Base-by-base conservation (phyloP, 257 asterid genomes). In the Lycium ferocissimum region DNA sequence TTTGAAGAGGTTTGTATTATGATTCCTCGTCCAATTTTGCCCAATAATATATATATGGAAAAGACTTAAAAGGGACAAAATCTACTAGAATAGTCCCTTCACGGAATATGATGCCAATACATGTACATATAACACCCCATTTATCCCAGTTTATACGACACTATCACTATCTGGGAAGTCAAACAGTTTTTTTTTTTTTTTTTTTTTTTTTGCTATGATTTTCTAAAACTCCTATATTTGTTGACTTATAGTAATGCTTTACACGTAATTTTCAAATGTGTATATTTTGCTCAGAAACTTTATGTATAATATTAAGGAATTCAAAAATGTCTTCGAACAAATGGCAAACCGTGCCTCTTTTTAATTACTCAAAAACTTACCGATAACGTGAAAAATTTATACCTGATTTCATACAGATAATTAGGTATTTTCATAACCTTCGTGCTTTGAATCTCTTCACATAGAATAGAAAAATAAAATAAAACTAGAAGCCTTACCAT, bases 401-500 rank as follows among this genome's bases (percentile, higher is more conserved):
- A 26, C 33, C 33, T 63, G 33, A 26, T 26, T 26, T 26, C 33
- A 26, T 26, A 26, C 33, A 26, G 33, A 26, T 26, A 26, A 2
- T 40, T 40, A 26, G 43, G 8, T 45, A n/a, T 43, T n/a, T 45
- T 0, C 7, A 18, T 45, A 17, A 26, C 33, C 33, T 45, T n/a
- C 4, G 6, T n/a, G 2, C n/a, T 15, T n/a, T 0, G 2, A 76
- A 76, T 6, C 0, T 0, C 17, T 76, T 51, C 26, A 49, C n/a
- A 47, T 12, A 20, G 49, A 73, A 47, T 73, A 14, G 3, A 17
- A n/a, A 2, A 22, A 9, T 2, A 22, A 4, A 20, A 63, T 56
- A 2, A 5, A 9, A 11, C 4, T 1, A 22, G 2, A 49, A 7
- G 2, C 22, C 89, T 66, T 11, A 90, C 92, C 93, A 91, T 91